These are phyloP conservation scores for Calonectria multiphialidica DNA, from an alignment of 2,329 filamentous ascomycete species.

Conservation along the genomic window DNA sequence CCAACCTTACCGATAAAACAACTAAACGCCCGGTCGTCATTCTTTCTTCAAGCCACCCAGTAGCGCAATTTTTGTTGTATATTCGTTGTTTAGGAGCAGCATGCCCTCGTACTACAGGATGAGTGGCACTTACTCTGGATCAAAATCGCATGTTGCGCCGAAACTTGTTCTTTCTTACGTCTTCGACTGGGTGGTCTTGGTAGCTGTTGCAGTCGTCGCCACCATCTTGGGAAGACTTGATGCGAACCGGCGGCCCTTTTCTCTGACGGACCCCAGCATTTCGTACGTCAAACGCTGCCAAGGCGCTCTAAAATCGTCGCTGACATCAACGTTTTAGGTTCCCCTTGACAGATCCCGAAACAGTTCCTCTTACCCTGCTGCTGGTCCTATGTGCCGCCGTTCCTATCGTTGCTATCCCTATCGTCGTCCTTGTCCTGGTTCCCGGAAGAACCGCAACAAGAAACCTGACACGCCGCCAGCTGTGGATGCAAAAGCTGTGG, in stretches of 20 bases:
- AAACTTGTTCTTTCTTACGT: constrained; percentile 72
- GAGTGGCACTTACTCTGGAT: constrained; percentile 34
- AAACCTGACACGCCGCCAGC: constrained; percentile 70
- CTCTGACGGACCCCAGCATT: constrained; percentile 79
- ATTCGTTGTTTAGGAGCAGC: not conserved
- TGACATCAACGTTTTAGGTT: constrained; percentile 62
- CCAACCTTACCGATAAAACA: not conserved
- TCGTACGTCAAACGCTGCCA: constrained; percentile 63
- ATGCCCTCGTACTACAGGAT: constrained; percentile 37
- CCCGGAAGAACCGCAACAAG: constrained; percentile 77
- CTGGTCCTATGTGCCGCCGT: constrained; percentile 71
- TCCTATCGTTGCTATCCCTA: constrained; percentile 76
- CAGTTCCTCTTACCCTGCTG: constrained; percentile 75
- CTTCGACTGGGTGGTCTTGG: constrained; percentile 79
- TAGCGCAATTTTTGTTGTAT: not conserved
- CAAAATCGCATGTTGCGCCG: constrained; percentile 42
- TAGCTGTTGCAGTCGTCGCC: constrained; percentile 70
- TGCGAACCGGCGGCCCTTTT: constrained; percentile 80
- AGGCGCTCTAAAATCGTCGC: not conserved
- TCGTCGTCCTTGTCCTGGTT: constrained; percentile 77
- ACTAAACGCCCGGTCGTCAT: too few species aligned
- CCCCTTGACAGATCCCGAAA: constrained; percentile 77
- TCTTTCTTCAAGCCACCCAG: not conserved
- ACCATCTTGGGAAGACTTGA: constrained; percentile 68
- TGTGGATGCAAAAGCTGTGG: constrained; percentile 89